Conservation (phyloP, 495 filamentous ascomycete genomes). For the Aspergillus avenaceus region DNA sequence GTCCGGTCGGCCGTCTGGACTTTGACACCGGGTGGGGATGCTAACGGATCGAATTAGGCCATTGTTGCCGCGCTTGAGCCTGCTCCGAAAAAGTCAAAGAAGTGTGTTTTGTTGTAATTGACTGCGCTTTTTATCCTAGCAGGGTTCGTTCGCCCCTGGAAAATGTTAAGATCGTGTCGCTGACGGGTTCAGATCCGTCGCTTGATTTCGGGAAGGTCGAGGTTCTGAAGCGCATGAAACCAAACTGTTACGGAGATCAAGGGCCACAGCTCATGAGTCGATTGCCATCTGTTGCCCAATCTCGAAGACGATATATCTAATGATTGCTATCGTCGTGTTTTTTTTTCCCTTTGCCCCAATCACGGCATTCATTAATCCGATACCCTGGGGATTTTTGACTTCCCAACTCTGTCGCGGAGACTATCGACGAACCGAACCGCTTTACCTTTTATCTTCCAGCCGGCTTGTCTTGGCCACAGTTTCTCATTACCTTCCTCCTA, state of each 20-base stretch:
- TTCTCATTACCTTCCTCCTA: conserved; percentile 22
- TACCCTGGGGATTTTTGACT: conserved; percentile 4
- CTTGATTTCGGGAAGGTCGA: conserved; percentile 15
- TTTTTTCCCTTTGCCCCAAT: background rate
- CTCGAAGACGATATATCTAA: background rate
- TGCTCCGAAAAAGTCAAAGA: conserved; percentile 64
- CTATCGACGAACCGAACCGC: conserved; percentile 4
- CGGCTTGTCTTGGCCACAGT: conserved; percentile 12
- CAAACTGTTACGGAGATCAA: conserved; percentile 7
- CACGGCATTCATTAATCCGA: conserved; percentile 7
- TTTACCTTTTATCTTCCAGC: conserved; percentile 9
- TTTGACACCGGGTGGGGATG: conserved; percentile 4
- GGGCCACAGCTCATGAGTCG: background rate
- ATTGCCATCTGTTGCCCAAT: background rate
- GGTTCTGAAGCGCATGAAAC: conserved; percentile 11
- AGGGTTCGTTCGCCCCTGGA: conserved; percentile 19
- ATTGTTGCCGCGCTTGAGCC: conserved; percentile 88
- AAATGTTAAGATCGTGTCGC: conserved; percentile 1
- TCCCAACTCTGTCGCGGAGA: conserved; percentile 2
- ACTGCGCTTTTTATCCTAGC: conserved; percentile 6
- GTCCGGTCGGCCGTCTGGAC: background rate
- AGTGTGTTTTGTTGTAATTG: conserved; percentile 41
- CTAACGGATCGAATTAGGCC: conserved; percentile 47
- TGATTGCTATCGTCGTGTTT: conserved; percentile 3
- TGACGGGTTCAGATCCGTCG: conserved; percentile 14